Evolutionary conservation across 352 stramenopile species (phyloP), one percentile per base, ranked within the genome.

Genomic region (Phytopythium montanum): DNA sequence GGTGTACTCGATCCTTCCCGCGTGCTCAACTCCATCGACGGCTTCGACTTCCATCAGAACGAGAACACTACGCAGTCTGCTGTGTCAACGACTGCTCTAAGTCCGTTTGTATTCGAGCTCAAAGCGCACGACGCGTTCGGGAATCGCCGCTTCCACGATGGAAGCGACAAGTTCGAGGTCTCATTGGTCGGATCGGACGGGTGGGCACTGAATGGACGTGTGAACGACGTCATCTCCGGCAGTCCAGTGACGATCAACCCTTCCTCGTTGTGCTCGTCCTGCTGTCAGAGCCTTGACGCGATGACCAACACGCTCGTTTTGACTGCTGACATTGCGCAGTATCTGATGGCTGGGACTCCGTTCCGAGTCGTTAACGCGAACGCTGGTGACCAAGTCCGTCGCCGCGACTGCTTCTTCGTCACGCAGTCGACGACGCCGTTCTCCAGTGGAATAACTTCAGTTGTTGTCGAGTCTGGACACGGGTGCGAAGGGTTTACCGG

Each of bases 111-210:
- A 1, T 97, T 98, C 56, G 64, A 85, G 28, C 61, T 98, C 1
- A 81, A 97, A 63, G 77, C 93, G 5, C 75, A 77, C 49, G 90
- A 97, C 55, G 45, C 65, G 0, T 79, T 85, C 26, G 66, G 74
- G 13, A 98, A 98, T 54, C 69, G 72, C n/a, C 90, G 82, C 12
- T 89, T 90, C 52, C 93, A 97, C 33, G 81, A 88, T 54, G 95
- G 92, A 9, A 83, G 68, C 28, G 80, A 94, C 44, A 9, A 19
- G 0, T 96, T 97, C 49, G 74, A 95, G 13, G 85, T 98, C 1
- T 85, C 75, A 13, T 74, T 98, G 9, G 61, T 85, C 28, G 95
- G 93, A 4, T 69, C 68, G 12, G 73, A 65, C 16, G 92, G 88
- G 12, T 98, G 94, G 95, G 93, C 95, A 0, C 57, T 68, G 31